Percentiles rank a stretch among this genome's conserved stretches.
phyloP scores from a whole-genome alignment of 75 land plant species.

The Cryptomeria japonica region DNA sequence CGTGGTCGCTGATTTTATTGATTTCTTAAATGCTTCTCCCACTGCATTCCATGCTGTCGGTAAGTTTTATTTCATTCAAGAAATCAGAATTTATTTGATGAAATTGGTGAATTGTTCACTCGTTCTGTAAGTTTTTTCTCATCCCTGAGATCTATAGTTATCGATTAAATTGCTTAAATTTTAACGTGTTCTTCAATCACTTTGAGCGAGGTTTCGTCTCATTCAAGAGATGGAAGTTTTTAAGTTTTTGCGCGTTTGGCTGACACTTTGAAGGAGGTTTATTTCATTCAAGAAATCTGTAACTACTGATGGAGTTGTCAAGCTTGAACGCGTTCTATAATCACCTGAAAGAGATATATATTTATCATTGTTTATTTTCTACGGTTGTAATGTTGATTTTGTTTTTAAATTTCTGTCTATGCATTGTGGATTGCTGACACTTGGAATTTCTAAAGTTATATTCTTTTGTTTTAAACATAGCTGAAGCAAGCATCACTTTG shows the following conservation, averaged over 20 bases:
- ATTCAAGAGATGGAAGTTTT: too few relatives aligned
- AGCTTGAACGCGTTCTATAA: not conserved
- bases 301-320: not conserved
- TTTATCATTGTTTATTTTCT: too few relatives aligned
- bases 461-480: not conserved
- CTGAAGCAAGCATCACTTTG: too few relatives aligned
- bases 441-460: not conserved
- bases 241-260: too few relatives aligned
- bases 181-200: not conserved
- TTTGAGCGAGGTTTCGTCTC: too few relatives aligned
- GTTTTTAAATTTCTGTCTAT: too few relatives aligned
- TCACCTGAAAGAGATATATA: too few relatives aligned
- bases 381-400: too few relatives aligned
- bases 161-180: not conserved
- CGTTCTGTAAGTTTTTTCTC: too few relatives aligned
- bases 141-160: too few relatives aligned
- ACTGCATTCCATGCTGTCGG: conserved; percentile 98
- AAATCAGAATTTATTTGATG: not conserved
- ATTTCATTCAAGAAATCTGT: not conserved
- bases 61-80: conserved; percentile 17
- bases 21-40: conserved; percentile 89
- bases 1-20: conserved; percentile 68
- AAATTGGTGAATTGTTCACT: not conserved
- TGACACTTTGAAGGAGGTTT: too few relatives aligned
- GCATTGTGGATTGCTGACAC: too few relatives aligned